Percentiles rank a stretch among this genome's conserved stretches.
phyloP scores from a whole-genome alignment of 192 early-diverging fungal genomes.

The Coemansia sp. region DNA sequence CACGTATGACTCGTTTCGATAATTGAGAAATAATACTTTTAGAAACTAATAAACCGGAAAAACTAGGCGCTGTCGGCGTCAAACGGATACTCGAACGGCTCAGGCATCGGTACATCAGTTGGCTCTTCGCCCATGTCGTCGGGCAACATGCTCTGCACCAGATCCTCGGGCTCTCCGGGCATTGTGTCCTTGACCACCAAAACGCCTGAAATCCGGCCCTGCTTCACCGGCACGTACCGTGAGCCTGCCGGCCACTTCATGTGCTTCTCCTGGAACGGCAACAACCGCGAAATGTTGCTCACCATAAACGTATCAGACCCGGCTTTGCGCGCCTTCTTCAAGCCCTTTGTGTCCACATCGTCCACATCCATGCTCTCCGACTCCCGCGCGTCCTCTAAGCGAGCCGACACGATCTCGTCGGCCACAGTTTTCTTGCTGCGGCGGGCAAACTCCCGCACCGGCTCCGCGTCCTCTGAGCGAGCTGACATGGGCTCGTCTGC shows the following conservation, averaged over 20 bases:
- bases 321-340: constrained; percentile 56
- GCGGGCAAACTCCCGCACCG: too few species aligned
- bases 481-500: neutral
- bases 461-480: constrained; percentile 4
- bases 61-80: constrained; percentile 40
- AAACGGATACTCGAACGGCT: constrained; percentile 84
- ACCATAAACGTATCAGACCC: constrained; percentile 75
- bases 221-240: constrained; percentile 89
- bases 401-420: neutral
- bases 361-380: constrained; percentile 44
- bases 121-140: constrained; percentile 19
- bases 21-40: constrained; percentile 9
- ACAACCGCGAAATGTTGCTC: constrained; percentile 83
- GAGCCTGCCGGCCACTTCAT: constrained; percentile 82
- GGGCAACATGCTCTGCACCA: constrained; percentile 64
- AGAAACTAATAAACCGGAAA: constrained; percentile 1
- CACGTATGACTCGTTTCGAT: constrained; percentile 47
- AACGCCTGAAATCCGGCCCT: constrained; percentile 73
- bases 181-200: constrained; percentile 77
- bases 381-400: constrained; percentile 8
- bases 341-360: constrained; percentile 18
- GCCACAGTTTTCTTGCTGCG: too few species aligned
- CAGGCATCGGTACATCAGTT: constrained; percentile 58
- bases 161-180: constrained; percentile 76
- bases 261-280: constrained; percentile 83